A percentile compares a stretch with the other conserved stretches of the same genome.
Conservation (phyloP, 2,329 filamentous ascomycete species). For the Beauveria scarabaeidicola region DNA sequence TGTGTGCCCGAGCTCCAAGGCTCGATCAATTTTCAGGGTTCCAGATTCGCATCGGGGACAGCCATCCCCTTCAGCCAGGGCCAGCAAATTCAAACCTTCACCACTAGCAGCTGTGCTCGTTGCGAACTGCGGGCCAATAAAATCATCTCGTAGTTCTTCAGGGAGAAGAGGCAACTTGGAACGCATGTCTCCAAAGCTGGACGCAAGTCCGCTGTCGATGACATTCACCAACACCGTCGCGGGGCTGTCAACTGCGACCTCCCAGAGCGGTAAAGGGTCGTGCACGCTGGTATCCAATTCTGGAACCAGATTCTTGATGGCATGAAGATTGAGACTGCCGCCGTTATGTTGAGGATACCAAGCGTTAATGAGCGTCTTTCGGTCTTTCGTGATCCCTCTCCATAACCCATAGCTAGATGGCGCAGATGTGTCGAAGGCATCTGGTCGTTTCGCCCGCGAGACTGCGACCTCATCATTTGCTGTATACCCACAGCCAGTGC, state of each 20-base stretch:
- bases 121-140: conserved; percentile 1
- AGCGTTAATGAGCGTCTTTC: conserved; percentile 58
- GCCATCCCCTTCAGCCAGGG: conserved; percentile 55
- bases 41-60: conserved; percentile 65
- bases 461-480: conserved; percentile 81
- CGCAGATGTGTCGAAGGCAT: not conserved
- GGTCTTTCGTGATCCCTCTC: conserved; percentile 60
- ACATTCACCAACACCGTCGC: conserved; percentile 24
- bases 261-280: conserved; percentile 46
- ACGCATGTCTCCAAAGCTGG: conserved; percentile 18
- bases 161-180: conserved; percentile 20
- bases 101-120: conserved; percentile 21
- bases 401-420: conserved; percentile 34
- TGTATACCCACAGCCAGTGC: conserved; percentile 62
- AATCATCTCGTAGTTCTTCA: conserved; percentile 1
- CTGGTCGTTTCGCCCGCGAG: conserved; percentile 16
- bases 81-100: conserved; percentile 50
- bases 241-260: not conserved
- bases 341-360: conserved; percentile 46
- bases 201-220: conserved; percentile 24
- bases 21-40: conserved; percentile 55
- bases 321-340: conserved; percentile 40
- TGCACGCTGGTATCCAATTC: conserved; percentile 66
- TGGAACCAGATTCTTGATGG: conserved; percentile 56
- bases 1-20: conserved; percentile 88